Evolutionary conservation across 2,329 filamentous ascomycete species (phyloP).

Genomic region (Exophiala phaeomuriformis): DNA sequence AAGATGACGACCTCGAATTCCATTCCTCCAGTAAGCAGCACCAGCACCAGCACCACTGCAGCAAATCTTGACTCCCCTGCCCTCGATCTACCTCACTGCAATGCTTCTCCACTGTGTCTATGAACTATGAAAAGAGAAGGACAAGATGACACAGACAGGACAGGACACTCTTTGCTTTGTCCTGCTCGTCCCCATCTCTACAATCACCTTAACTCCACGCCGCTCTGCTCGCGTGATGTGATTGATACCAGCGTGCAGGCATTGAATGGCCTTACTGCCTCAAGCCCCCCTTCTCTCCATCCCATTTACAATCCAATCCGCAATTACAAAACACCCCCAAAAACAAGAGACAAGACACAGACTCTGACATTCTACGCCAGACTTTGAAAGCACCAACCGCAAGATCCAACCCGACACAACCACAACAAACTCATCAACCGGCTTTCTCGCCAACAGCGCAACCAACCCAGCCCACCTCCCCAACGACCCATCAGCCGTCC

Average conservation of each 20-base stretch:
- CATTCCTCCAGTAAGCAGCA: slow-evolving; percentile 65
- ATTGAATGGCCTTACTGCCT: too few relatives aligned
- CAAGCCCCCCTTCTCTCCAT: neutral
- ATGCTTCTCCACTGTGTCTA: too few relatives aligned
- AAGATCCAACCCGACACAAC: slow-evolving; percentile 41
- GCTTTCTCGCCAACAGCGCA: slow-evolving; percentile 46
- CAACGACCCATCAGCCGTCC: slow-evolving; percentile 40
- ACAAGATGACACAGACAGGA: too few relatives aligned
- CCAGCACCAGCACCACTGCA: neutral
- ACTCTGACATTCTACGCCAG: too few relatives aligned
- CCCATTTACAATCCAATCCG: neutral
- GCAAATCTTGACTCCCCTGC: too few relatives aligned
- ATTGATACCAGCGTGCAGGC: too few relatives aligned
- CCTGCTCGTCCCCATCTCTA: neutral
- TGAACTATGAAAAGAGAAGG: too few relatives aligned
- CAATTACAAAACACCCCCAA: neutral
- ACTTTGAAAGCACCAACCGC: slow-evolving; percentile 57
- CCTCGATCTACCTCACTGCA: too few relatives aligned
- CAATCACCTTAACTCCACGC: neutral
- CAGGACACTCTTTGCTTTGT: too few relatives aligned
- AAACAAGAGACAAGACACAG: neutral
- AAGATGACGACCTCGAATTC: slow-evolving; percentile 93
- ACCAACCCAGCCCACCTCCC: slow-evolving; percentile 44
- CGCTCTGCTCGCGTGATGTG: too few relatives aligned
- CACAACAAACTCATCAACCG: slow-evolving; percentile 30